phyloP scores from a whole-genome alignment of 2,329 filamentous ascomycete species.

The Stagonosporopsis chrysanthemi region DNA sequence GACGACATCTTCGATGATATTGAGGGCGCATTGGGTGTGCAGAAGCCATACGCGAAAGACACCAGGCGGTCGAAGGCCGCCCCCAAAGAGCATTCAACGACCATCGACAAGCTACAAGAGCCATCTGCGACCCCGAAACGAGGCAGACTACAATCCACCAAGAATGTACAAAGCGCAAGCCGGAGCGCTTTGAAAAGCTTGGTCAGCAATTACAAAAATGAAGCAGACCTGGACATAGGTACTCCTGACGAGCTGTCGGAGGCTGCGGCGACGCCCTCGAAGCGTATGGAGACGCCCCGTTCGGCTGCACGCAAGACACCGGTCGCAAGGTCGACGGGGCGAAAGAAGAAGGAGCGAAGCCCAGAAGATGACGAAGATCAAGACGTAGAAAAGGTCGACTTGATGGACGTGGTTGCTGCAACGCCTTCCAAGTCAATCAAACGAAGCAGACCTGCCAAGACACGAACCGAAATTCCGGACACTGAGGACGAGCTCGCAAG shows the following conservation, averaged over 20 bases:
- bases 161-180: constrained; percentile 28
- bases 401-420: constrained; percentile 14
- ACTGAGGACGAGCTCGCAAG: constrained; percentile 35
- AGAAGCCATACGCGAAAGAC: constrained; percentile 11
- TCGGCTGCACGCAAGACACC: constrained; percentile 26
- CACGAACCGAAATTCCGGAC: constrained; percentile 22
- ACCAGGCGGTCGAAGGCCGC: constrained; percentile 21
- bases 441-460: constrained; percentile 20
- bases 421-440: constrained; percentile 28
- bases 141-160: constrained; percentile 21
- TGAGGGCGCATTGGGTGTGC: constrained; percentile 50
- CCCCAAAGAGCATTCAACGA: constrained; percentile 5
- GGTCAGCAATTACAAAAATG: constrained; percentile 22
- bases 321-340: constrained; percentile 16
- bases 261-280: constrained; percentile 22
- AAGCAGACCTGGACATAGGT: constrained; percentile 20
- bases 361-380: constrained; percentile 15
- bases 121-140: constrained; percentile 29
- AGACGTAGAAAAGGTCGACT: constrained; percentile 18
- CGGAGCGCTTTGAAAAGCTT: constrained; percentile 20
- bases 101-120: constrained; percentile 25
- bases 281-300: constrained; percentile 23
- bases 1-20: constrained; percentile 55
- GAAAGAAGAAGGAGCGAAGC: constrained; percentile 21
- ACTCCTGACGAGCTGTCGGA: constrained; percentile 30